Base-by-base conservation (phyloP, 495 filamentous ascomycete species). In the Penicillium subrubescens region DNA sequence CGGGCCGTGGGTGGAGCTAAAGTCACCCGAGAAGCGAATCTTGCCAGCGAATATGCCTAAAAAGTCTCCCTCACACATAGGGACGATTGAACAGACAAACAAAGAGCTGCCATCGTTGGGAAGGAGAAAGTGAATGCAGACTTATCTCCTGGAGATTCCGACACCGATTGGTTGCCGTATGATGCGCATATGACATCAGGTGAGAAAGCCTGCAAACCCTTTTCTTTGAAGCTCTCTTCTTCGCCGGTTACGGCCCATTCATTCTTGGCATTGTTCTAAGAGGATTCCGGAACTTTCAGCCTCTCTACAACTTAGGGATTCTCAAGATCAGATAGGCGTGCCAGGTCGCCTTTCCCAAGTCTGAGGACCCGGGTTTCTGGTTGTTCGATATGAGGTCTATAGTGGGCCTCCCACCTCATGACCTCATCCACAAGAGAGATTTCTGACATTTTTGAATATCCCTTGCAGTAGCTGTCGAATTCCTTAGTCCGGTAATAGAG, bases 401-500 rank as follows among this genome's bases (percentile, higher is more conserved):
- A 63, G 3, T 60, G 0, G 17, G 59, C 57, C 48, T 72, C 67
- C 66, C 59, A 71, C 19, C 15, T 33, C 50, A 37, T 41, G 34
- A 67, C 37, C 51, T 19, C 53, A 50, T 72, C 37, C n/a, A 67
- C 59, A 50, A 72, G 62, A 8, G 59, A 52, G 41, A 54, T 60
- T 61, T 63, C 56, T 34, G 64, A 25, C 10, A 34, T 59, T 23
- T 53, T 57, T 2, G 51, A 39, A 53, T 69, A 72, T 2, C 57
- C 46, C 27, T 29, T 72, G 54, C 57, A 72, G 46, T 54, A 72
- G 29, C 59, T 59, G 44, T 72, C 62, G 46, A 67, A 70, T 64
- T 72, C 65, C 11, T 67, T 70, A 3, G 62, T 66, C 14, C 60
- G 62, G 55, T 72, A 72, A 8, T 54, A 63, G 25, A 70, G 67